Base-by-base conservation (phyloP, 495 filamentous ascomycete genomes). In the Penicillium canescens region DNA sequence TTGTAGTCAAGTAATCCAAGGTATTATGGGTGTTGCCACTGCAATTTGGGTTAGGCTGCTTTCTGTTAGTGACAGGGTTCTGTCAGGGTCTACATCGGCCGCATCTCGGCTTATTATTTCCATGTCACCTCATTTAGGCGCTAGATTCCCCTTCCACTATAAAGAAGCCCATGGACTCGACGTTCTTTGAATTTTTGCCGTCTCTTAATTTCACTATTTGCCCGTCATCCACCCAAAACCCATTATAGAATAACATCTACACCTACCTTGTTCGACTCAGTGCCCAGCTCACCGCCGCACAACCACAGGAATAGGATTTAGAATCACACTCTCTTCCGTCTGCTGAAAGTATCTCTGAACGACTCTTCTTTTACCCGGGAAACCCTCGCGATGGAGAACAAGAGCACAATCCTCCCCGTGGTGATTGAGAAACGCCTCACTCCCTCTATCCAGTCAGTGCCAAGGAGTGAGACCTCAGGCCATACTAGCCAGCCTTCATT, bases 101-200 rank as follows among this genome's bases (percentile, higher is more conserved):
- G 24, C 55, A 44, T 23, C 36, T 56, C 60, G 60, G 56, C 60
- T 41, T 37, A 43, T 46, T 46, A 40, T 40, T 42, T 52, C 48
- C 52, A 34, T 62, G 53, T 59, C 45, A 42, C 53, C 42, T 52
- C 43, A 11, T 42, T 57, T 40, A 21, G 39, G 14, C 46, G 28
- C 28, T 31, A 31, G 28, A 31, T 31, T 31, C 28, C 28, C 7
- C 40, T 37, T 37, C 28, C 50, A 51, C 26, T 49, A 37, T 51
- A 46, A 53, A 31, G 39, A 37, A 37, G 34, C 10, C 45, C 23
- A 21, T 45, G 34, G 41, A 36, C 18, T n/a, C 43, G 12, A 31
- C 6, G 0, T 8, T 31, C 6, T 31, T 6, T 9, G 7, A 31
- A 8, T 7, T 31, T 31, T 31, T 31, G 0, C 8, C 8, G 9